Evolutionary conservation across 2,329 filamentous ascomycete species (phyloP), one percentile per base, ranked within the genome.

Genomic region (Neonectria coccinea): DNA sequence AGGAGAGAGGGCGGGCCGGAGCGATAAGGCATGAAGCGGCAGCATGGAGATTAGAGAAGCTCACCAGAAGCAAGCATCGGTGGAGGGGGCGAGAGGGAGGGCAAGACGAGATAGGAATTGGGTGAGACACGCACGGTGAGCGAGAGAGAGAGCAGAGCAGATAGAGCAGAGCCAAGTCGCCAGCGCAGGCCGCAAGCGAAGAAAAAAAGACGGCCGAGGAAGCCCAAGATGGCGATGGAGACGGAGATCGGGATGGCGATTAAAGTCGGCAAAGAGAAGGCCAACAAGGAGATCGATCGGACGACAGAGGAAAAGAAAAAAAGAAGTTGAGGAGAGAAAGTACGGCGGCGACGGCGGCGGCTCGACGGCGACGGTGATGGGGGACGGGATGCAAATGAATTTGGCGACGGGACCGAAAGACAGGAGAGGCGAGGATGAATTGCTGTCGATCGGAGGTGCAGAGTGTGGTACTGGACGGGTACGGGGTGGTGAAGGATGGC

Each of bases 121-220:
- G 56, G 62, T 58, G 68, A 73, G 62, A 58, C 67, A 66, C 25
- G 25, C 48, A 51, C 48, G 29, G 7, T 53, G 56, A 44, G 36
- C 33, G 54, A 44, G 60, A 61, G 56, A 70, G 63, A 59, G 58
- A 6, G 11, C 47, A 56, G 64, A 73, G 67, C 65, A 29, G 29
- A 10, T 64, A 70, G 63, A 61, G 58, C 48, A 56, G 62, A 73
- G 67, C 67, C 66, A 72, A 72, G 70, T 67, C 67, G 64, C 69
- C 70, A 73, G 62, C 64, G 69, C 68, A 62, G 59, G 66, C 69
- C 62, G 67, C 62, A 68, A 72, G 62, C 67, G 69, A 73, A 73
- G 55, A 36, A 27, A 33, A 58, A 52, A 36, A 56, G 16, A 50
- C 47, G 20, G 41, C 47, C 33, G 16, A 64, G 59, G 39, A 58